These are phyloP conservation scores for Aspergillus clavatus DNA, from an alignment of 2,329 filamentous ascomycete genomes.

Conservation along the genomic window DNA sequence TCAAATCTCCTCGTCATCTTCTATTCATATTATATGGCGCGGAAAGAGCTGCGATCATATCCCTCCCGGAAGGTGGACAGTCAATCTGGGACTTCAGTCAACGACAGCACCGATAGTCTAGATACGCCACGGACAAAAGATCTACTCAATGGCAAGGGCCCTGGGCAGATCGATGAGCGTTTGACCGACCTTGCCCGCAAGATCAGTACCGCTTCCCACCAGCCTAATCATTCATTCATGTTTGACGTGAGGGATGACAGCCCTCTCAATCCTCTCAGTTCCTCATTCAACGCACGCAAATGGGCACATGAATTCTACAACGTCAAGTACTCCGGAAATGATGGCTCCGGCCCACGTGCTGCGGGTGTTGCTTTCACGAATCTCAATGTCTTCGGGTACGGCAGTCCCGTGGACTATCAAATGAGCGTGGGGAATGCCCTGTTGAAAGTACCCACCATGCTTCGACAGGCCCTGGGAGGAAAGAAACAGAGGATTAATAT, in stretches of 20 bases:
- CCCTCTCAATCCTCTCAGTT: background rate
- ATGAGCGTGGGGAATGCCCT: conserved; percentile 8
- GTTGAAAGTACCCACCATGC: conserved; percentile 1
- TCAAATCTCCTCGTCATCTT: too few species aligned
- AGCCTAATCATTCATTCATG: background rate
- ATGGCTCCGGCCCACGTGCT: background rate
- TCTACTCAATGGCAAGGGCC: too few species aligned
- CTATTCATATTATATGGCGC: too few species aligned
- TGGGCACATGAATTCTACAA: conserved; percentile 7
- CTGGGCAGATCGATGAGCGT: background rate
- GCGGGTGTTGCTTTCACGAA: background rate
- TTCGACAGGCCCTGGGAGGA: background rate
- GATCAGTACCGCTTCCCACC: background rate
- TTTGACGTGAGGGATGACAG: background rate
- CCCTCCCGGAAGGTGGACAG: background rate
- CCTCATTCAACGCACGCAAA: background rate
- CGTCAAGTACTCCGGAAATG: background rate
- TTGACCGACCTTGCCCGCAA: background rate
- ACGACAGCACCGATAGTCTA: background rate
- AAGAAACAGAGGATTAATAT: conserved; percentile 40
- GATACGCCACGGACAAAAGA: background rate
- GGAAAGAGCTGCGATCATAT: background rate
- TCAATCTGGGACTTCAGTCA: background rate
- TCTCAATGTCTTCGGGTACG: conserved; percentile 5
- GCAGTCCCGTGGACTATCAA: conserved; percentile 8